Percentiles rank a stretch among this genome's conserved stretches.
Evolutionary conservation across 805 yeast species (phyloP).

Genomic region (Wickerhamomyces bovis): DNA sequence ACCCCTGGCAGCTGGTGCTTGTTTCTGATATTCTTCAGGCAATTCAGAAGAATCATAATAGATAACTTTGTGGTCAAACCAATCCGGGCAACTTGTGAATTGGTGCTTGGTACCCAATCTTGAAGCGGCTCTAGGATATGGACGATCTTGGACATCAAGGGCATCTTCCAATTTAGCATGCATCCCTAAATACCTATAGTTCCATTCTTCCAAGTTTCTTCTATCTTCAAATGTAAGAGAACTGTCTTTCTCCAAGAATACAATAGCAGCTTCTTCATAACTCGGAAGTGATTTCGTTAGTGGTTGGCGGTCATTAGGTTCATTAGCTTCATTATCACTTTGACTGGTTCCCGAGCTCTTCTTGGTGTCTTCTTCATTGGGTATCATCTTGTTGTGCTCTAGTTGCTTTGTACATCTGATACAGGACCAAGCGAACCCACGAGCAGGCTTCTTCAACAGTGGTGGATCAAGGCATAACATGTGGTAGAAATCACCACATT

Average conservation of each 20-base stretch:
- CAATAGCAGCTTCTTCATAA: slow-evolving; percentile 52
- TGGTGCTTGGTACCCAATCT: slow-evolving; percentile 72
- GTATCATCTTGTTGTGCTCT: slow-evolving; percentile 16
- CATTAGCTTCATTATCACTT: slow-evolving; percentile 1
- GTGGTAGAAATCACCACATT: slow-evolving; percentile 66
- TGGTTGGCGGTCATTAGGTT: background rate
- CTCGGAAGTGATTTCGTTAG: slow-evolving; percentile 31
- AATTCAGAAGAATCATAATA: slow-evolving; percentile 45
- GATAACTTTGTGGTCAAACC: slow-evolving; percentile 58
- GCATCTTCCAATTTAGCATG: slow-evolving; percentile 73
- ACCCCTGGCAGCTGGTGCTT: slow-evolving; percentile 12
- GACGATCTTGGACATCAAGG: slow-evolving; percentile 68
- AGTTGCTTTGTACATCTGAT: slow-evolving; percentile 59
- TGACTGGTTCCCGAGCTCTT: background rate
- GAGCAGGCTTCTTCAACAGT: slow-evolving; percentile 64
- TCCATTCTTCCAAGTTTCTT: slow-evolving; percentile 69
- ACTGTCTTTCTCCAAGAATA: slow-evolving; percentile 44
- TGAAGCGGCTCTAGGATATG: slow-evolving; percentile 76
- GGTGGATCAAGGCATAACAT: slow-evolving; percentile 87
- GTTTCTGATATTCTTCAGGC: slow-evolving; percentile 14
- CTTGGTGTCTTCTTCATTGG: slow-evolving; percentile 8
- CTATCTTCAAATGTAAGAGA: slow-evolving; percentile 37
- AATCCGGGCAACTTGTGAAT: slow-evolving; percentile 56
- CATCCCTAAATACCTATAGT: slow-evolving; percentile 70
- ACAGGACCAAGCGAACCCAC: slow-evolving; percentile 91